Conservation (phyloP, 768 basidiomycete species). For the Leccinum obscurum region DNA sequence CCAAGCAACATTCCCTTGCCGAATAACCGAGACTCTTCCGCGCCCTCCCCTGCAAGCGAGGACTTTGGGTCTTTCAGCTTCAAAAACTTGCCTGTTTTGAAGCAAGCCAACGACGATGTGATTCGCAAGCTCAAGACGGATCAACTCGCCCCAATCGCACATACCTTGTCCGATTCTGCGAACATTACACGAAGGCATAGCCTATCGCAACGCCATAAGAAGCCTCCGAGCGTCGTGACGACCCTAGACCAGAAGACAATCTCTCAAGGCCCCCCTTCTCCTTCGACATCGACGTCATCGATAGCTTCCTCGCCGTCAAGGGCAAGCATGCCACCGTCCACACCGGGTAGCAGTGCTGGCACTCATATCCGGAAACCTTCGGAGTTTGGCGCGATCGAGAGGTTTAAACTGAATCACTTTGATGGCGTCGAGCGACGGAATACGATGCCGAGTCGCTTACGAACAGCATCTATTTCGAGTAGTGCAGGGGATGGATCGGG, state of each 20-base stretch:
- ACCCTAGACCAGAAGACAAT: conserved; percentile 61
- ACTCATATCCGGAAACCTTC: conserved; percentile 82
- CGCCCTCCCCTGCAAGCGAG: conserved; percentile 63
- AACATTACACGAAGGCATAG: conserved; percentile 68
- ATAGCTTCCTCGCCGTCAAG: conserved; percentile 89
- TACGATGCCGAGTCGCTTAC: conserved; percentile 84
- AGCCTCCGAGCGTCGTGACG: conserved; percentile 77
- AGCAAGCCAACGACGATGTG: conserved; percentile 98
- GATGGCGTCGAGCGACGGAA: conserved; percentile 76
- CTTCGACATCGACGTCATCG: conserved; percentile 88
- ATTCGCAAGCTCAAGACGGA: conserved; percentile 95
- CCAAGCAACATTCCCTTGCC: conserved; percentile 24
- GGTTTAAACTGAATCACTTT: conserved; percentile 82
- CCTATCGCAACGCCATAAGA: conserved; percentile 77
- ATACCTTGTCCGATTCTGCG: conserved; percentile 66
- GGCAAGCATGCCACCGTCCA: conserved; percentile 66
- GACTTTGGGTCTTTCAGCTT: conserved; percentile 98
- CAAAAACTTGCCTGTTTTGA: conserved; percentile 94
- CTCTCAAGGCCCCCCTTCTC: conserved; percentile 83
- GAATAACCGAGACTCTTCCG: conserved; percentile 41
- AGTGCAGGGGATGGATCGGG: conserved; percentile 78
- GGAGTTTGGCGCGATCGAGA: conserved; percentile 83
- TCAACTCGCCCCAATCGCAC: conserved; percentile 75
- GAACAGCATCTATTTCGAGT: conserved; percentile 85
- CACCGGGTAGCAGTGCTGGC: conserved; percentile 59